Base-by-base conservation (phyloP, 139 green algal species). In the Chlamydomonas incerta region DNA sequence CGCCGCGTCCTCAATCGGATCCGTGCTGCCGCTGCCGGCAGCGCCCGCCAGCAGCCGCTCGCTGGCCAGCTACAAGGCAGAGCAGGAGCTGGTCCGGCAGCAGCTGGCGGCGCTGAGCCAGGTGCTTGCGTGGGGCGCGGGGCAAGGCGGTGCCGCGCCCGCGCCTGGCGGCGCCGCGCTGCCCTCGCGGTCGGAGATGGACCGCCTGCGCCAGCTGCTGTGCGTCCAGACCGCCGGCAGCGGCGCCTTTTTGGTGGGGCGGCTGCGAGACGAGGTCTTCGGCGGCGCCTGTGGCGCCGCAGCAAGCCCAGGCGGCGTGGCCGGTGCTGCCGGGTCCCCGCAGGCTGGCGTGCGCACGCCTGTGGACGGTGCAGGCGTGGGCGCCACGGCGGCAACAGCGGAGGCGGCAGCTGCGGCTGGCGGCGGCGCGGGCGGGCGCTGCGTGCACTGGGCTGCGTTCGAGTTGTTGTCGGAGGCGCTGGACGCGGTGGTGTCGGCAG, bases 181-280 rank as follows among this genome's bases (percentile, higher is more conserved):
- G 33, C 72, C 82, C 1, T 62, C n/a, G 9, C 46, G 62, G 46
- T n/a, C 37, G 23, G 72, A 80, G 33, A 37, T 88, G 72, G 62
- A 83, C 33, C 58, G 62, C 31, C 17, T 75, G 15, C 31, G 63
- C 20, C 26, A 35, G 31, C 83, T 88, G 72, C 72, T 88, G 62
- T 66, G 47, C 62, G 23, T 88, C 47, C 83, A 66, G 60, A 66
- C 60, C 20, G 24, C 23, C 3, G 60, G 60, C 60, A 66, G 60
- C 41, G 89, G 89, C 34, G 83, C 62, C 63, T 89, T 90, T 70
- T 70, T 92, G 11, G 21, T 90, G 34, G 70, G 62, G 20, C 72
- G 77, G 3, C 81, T 92, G 17, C 77, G 71, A 55, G 86, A 92
- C 70, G 68, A 82, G 77, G 20, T 88, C 41, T 50, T 50, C 8